Conservation (phyloP, 345 rosid genomes). For the Litchi chinensis region DNA sequence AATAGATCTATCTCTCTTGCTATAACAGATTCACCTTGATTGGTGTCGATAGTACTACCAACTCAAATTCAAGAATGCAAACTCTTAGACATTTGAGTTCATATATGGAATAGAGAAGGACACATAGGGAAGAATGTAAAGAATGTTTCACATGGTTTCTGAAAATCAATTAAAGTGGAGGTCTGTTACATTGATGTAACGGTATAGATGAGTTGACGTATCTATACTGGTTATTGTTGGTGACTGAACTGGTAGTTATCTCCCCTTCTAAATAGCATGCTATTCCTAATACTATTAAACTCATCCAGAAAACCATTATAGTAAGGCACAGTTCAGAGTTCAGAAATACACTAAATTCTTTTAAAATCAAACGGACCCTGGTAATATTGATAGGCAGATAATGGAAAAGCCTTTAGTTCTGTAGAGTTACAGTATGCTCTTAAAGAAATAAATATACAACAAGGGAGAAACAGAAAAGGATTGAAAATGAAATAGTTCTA, state of each 20-base stretch:
- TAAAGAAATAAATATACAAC: background rate
- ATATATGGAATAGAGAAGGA: background rate
- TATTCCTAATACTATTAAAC: background rate
- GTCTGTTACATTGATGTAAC: background rate
- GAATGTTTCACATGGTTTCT: background rate
- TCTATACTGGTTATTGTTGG: background rate
- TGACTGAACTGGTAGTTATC: background rate
- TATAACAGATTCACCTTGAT: background rate
- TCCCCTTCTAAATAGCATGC: background rate
- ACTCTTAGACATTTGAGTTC: background rate
- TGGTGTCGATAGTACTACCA: background rate
- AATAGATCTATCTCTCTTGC: background rate
- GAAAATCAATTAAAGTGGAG: background rate
- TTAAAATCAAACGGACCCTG: background rate
- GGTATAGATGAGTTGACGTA: background rate
- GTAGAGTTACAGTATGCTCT: background rate
- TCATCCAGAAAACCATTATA: background rate
- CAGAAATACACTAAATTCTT: background rate
- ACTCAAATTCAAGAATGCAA: background rate
- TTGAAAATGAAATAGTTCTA: background rate
- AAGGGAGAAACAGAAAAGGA: constrained; percentile 9
- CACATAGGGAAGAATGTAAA: background rate
- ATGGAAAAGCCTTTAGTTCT: background rate
- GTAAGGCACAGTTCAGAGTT: background rate
- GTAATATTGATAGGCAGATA: background rate